Conservation (phyloP, 73 alveolate species). For the Uronychia binucleata region DNA sequence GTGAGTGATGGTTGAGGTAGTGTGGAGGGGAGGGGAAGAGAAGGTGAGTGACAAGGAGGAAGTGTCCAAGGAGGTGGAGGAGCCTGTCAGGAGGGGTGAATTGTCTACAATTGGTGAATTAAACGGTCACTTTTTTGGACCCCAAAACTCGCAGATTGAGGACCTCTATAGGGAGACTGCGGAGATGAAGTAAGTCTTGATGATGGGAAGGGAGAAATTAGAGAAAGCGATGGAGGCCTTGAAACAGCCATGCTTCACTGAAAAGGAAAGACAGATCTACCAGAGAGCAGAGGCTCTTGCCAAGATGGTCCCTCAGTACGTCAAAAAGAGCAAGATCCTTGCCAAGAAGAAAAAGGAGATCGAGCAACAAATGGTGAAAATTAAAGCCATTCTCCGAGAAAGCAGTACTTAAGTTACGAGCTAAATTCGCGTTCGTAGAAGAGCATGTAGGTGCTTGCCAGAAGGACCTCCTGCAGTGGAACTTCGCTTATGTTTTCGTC, state of each 20-base stretch:
- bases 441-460: slow-evolving; percentile 30
- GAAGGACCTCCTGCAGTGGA: not conserved
- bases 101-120: no score
- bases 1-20: not conserved
- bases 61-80: no score
- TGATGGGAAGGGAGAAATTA: not conserved
- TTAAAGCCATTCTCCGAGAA: not conserved
- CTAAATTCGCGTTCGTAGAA: slow-evolving; percentile 18
- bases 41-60: no score
- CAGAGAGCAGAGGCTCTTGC: no score
- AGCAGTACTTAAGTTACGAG: not conserved
- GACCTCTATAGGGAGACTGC: not conserved
- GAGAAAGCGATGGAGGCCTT: not conserved
- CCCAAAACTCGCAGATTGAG: not conserved
- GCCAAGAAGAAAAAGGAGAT: not conserved
- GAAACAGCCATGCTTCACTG: not conserved
- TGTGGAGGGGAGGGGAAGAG: no score
- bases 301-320: not conserved
- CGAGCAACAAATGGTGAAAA: not conserved
- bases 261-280: not conserved
- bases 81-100: no score
- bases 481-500: slow-evolving; percentile 5
- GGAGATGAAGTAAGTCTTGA: no score
- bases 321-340: not conserved
- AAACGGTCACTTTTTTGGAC: not conserved